Percentiles rank a stretch among this genome's conserved stretches.
Evolutionary conservation across 73 alveolate species (phyloP).

Genomic region (Tetrahymena thermophila): DNA sequence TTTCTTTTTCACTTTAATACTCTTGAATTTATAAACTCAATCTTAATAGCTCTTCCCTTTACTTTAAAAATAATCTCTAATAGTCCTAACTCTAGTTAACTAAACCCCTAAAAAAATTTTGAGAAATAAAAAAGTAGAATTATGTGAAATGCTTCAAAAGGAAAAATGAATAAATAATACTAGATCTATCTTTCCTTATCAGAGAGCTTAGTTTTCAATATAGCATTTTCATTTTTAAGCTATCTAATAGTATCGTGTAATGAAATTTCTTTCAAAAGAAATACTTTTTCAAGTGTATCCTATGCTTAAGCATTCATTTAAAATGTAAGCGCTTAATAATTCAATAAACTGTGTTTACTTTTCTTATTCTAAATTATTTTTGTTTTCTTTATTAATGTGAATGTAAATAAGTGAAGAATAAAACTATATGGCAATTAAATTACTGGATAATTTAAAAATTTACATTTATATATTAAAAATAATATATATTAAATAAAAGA

Average conservation of each 20-base stretch:
- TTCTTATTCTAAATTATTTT: not conserved
- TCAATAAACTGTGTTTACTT: not conserved
- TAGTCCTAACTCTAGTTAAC: not conserved
- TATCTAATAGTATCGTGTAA: not conserved
- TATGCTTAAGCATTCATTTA: not conserved
- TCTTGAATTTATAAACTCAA: not conserved
- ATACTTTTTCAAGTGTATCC: not conserved
- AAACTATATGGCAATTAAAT: too few relatives aligned
- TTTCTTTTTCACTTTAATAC: not conserved
- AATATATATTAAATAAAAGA: too few relatives aligned
- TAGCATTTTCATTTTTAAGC: not conserved
- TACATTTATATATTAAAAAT: too few relatives aligned
- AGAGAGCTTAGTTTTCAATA: not conserved
- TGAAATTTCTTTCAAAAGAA: not conserved
- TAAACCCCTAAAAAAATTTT: not conserved
- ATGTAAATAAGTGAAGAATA: too few relatives aligned
- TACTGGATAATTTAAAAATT: too few relatives aligned
- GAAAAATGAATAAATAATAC: not conserved
- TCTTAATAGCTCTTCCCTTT: not conserved
- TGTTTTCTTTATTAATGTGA: too few relatives aligned
- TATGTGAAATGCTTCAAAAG: not conserved
- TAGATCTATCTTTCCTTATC: not conserved
- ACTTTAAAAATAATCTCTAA: not conserved
- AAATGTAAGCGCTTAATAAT: too few relatives aligned
- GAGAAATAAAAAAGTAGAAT: not conserved